Evolutionary conservation across 805 yeast genomes (phyloP).

Genomic region (Maudiozyma saulgeensis): DNA sequence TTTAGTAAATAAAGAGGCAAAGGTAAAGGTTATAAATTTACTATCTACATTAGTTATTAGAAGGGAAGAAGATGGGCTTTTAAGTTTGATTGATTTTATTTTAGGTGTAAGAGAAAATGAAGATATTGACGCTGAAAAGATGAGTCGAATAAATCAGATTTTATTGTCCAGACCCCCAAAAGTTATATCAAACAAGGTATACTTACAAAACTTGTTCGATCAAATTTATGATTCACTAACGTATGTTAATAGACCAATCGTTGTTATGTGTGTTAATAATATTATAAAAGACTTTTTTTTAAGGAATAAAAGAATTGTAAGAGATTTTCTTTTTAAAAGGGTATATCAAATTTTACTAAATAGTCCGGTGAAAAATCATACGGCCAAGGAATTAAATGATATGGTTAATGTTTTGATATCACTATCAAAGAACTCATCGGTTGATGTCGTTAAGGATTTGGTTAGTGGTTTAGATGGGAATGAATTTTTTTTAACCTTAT

Average conservation of each 20-base stretch:
- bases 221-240: slow-evolving; percentile 57
- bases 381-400: slow-evolving; percentile 48
- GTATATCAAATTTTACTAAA: slow-evolving; percentile 37
- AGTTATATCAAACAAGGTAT: slow-evolving; percentile 36
- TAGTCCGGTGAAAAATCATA: slow-evolving; percentile 28
- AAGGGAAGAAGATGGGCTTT: slow-evolving; percentile 59
- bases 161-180: slow-evolving; percentile 66
- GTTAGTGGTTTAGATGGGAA: slow-evolving; percentile 10
- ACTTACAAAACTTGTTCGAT: slow-evolving; percentile 47
- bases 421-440: slow-evolving; percentile 38
- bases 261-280: slow-evolving; percentile 47
- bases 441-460: slow-evolving; percentile 29
- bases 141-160: slow-evolving; percentile 58
- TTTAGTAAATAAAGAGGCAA: slow-evolving; percentile 39
- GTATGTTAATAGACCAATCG: slow-evolving; percentile 50
- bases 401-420: slow-evolving; percentile 58
- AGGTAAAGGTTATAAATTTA: slow-evolving; percentile 36
- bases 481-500: slow-evolving; percentile 26
- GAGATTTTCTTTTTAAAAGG: slow-evolving; percentile 48
- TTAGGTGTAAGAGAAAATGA: slow-evolving; percentile 70
- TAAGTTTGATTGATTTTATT: slow-evolving; percentile 63
- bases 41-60: slow-evolving; percentile 47
- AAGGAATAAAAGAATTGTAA: slow-evolving; percentile 40
- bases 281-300: slow-evolving; percentile 43
- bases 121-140: slow-evolving; percentile 47